These are phyloP conservation scores for Cucurbita moschata DNA, from an alignment of 306 rosid species.

Conservation along the genomic window DNA sequence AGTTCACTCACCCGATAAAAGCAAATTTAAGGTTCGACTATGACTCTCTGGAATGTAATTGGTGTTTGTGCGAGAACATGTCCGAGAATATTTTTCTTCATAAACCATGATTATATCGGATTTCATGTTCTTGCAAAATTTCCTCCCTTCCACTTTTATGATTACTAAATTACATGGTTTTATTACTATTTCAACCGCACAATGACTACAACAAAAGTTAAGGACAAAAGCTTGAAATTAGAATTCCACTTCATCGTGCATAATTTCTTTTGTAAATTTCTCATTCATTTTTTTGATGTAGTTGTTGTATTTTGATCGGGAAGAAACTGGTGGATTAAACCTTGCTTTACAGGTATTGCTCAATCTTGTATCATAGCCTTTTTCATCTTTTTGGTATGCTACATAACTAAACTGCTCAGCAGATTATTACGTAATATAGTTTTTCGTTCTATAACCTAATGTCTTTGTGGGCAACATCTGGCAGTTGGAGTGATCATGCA, in stretches of 20 bases:
- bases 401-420: neutral
- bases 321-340: constrained; percentile 72
- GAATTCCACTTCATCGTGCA: neutral
- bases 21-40: constrained; percentile 84
- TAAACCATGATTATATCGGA: neutral
- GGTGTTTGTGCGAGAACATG: neutral
- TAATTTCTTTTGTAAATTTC: neutral
- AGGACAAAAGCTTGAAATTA: neutral
- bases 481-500: neutral
- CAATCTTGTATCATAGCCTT: constrained; percentile 1
- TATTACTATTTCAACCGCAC: neutral
- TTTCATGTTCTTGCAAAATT: neutral
- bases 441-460: neutral
- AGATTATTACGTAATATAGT: neutral
- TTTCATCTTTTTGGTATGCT: neutral
- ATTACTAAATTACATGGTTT: neutral
- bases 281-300: constrained; percentile 18
- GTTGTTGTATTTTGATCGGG: constrained; percentile 83
- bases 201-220: neutral
- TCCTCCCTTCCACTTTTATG: neutral
- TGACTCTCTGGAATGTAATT: constrained; percentile 1
- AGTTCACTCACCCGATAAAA: constrained; percentile 82
- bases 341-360: constrained; percentile 79
- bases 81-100: neutral
- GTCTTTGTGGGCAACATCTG: neutral